These are phyloP conservation scores for Ustilago crameri DNA, from an alignment of 1,284 basidiomycete genomes.

Conservation along the genomic window DNA sequence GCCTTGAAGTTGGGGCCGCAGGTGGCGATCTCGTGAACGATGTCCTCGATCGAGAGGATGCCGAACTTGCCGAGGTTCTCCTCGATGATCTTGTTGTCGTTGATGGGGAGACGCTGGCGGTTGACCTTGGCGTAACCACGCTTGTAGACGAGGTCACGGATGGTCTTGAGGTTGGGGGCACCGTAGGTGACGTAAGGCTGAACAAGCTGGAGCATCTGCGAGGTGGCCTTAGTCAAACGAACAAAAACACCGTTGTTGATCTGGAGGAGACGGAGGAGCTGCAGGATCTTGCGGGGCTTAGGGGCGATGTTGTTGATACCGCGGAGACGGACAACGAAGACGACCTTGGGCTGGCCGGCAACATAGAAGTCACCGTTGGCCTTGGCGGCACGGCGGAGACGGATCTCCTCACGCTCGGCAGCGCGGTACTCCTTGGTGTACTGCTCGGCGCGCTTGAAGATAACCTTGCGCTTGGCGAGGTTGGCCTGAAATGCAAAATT, in stretches of 20 bases:
- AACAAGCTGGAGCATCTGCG: conserved; percentile 96
- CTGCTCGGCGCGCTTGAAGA: conserved; percentile 99
- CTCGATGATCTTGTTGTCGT: conserved; percentile 95
- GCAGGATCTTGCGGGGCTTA: conserved; percentile 98
- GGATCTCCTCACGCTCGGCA: conserved; percentile 96
- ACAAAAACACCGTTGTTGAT: conserved; percentile 99
- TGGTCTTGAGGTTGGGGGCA: conserved; percentile 94
- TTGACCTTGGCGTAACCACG: conserved; percentile 98
- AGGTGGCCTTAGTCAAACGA: conserved; percentile 94
- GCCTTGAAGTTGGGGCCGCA: conserved; percentile 99
- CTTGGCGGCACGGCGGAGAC: conserved; percentile 91
- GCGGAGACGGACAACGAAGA: conserved; percentile 89
- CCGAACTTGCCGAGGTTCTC: conserved; percentile 89
- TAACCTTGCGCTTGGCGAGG: conserved; percentile 91
- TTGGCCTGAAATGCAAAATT: conserved; percentile 74
- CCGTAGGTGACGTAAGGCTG: conserved; percentile 92
- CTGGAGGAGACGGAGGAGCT: conserved; percentile 96
- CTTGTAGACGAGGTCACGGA: conserved; percentile 99
- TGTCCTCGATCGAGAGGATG: conserved; percentile 97
- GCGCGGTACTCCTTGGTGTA: conserved; percentile 96
- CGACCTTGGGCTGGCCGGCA: conserved; percentile 93
- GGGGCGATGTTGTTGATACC: conserved; percentile 99
- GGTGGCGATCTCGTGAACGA: conserved; percentile 96
- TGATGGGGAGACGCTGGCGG: conserved; percentile 95
- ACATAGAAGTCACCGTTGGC: conserved; percentile 96